phyloP scores from a whole-genome alignment of 225 moss, liverwort and hornwort genomes.

The Bryum argenteum region DNA sequence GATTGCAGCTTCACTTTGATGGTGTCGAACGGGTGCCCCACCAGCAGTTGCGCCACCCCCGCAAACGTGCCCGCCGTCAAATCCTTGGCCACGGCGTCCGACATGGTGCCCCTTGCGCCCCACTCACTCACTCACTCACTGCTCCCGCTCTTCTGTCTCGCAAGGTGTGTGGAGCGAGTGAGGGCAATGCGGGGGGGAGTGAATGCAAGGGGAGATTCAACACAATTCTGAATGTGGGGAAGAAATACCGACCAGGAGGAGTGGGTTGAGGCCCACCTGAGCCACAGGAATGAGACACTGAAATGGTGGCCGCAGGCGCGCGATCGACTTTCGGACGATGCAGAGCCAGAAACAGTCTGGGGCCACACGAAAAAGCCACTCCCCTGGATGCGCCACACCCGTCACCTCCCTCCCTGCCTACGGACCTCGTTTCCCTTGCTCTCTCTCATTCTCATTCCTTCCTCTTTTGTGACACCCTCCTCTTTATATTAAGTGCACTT shows the following conservation, averaged over 20 bases:
- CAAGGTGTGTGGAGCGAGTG: not conserved
- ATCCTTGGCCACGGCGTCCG: constrained; percentile 77
- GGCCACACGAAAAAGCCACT: constrained; percentile 8
- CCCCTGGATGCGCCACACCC: too few species aligned
- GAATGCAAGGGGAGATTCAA: not conserved
- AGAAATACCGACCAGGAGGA: not conserved
- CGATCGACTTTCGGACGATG: not conserved
- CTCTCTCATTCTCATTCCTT: too few species aligned
- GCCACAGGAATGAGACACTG: not conserved
- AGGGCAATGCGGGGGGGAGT: not conserved
- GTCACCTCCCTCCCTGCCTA: too few species aligned
- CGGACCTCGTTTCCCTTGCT: too few species aligned
- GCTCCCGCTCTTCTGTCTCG: not conserved
- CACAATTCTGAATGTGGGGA: not conserved
- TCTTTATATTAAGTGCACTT: too few species aligned
- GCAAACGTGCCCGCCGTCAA: constrained; percentile 90
- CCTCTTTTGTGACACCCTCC: too few species aligned
- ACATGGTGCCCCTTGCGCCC: constrained; percentile 27
- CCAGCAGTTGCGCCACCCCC: constrained; percentile 87
- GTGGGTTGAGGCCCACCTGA: constrained; percentile 7
- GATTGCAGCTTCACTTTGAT: constrained; percentile 99
- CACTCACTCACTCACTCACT: not conserved
- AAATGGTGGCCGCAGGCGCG: not conserved
- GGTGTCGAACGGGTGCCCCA: constrained; percentile 96
- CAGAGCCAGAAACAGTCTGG: constrained; percentile 6